Percentiles rank a stretch among this genome's conserved stretches.
Conservation (phyloP, 306 rosid genomes). For the Quercus engelmannii region DNA sequence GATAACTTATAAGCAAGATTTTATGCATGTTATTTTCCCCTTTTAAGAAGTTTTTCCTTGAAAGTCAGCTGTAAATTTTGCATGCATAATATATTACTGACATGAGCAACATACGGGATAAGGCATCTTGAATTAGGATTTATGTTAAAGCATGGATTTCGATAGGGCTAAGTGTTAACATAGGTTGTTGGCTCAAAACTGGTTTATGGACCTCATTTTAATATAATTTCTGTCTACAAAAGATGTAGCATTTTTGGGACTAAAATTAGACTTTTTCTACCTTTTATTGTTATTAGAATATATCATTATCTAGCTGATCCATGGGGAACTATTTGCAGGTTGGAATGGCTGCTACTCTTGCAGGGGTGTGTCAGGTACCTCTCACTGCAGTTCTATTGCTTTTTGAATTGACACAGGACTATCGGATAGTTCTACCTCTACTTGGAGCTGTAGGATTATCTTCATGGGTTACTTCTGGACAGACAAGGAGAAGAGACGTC, state of each 20-base stretch:
- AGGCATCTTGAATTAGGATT: not conserved
- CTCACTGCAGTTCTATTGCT: conserved; percentile 89
- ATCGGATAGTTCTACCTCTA: conserved; percentile 83
- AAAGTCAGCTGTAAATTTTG: not conserved
- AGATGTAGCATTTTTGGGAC: not conserved
- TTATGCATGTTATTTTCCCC: not conserved
- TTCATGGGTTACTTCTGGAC: conserved; percentile 82
- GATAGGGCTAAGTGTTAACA: not conserved
- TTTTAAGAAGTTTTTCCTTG: not conserved
- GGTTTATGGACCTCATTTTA: not conserved
- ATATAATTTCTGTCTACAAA: not conserved
- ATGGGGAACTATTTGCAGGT: conserved; percentile 59
- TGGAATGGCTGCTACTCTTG: conserved; percentile 98
- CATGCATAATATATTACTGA: not conserved
- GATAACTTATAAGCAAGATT: not conserved
- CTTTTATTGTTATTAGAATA: not conserved
- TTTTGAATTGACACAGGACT: conserved; percentile 93
- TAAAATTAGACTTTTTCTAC: not conserved
- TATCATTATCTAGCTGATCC: conserved; percentile 14
- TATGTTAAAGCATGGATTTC: not conserved
- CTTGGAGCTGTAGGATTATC: conserved; percentile 98
- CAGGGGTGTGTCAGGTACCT: conserved; percentile 97
- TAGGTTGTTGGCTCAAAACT: not conserved
- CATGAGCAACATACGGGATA: not conserved
- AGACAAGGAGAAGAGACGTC: conserved; percentile 48